Conservation (phyloP, 768 basidiomycete species). For the Naganishia vishniacii region DNA sequence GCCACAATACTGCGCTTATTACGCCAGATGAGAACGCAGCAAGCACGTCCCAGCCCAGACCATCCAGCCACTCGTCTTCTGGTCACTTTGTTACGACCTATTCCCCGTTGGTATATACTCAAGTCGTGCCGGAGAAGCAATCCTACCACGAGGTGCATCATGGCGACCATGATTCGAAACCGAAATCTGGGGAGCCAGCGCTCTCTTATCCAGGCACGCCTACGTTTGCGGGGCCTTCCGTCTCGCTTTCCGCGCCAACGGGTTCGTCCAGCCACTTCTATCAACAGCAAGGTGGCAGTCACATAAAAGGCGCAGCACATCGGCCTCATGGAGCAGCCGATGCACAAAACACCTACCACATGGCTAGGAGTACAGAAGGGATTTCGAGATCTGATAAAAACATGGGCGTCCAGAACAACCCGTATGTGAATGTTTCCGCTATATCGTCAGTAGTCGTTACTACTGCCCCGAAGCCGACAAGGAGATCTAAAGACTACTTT, state of each 20-base stretch:
- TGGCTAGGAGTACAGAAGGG: not conserved
- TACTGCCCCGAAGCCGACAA: slow-evolving; percentile 5
- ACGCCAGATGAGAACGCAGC: slow-evolving; percentile 3
- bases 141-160: not conserved
- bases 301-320: too few species aligned
- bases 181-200: not conserved
- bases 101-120: slow-evolving; percentile 1
- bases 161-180: not conserved
- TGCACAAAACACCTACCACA: not conserved
- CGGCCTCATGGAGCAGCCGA: not conserved
- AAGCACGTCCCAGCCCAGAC: not conserved
- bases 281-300: not conserved
- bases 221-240: too few species aligned
- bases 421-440: slow-evolving; percentile 19
- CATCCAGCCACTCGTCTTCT: not conserved
- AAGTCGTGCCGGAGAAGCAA: slow-evolving; percentile 3
- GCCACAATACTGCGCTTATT: slow-evolving; percentile 1
- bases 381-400: not conserved
- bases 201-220: too few species aligned
- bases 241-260: too few species aligned
- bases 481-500: slow-evolving; percentile 20
- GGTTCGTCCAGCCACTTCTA: slow-evolving; percentile 11
- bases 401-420: not conserved
- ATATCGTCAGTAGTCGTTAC: not conserved
- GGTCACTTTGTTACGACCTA: not conserved